These are phyloP conservation scores for Sphagnum tenellum DNA, from an alignment of 225 moss, liverwort and hornwort genomes.

Conservation along the genomic window DNA sequence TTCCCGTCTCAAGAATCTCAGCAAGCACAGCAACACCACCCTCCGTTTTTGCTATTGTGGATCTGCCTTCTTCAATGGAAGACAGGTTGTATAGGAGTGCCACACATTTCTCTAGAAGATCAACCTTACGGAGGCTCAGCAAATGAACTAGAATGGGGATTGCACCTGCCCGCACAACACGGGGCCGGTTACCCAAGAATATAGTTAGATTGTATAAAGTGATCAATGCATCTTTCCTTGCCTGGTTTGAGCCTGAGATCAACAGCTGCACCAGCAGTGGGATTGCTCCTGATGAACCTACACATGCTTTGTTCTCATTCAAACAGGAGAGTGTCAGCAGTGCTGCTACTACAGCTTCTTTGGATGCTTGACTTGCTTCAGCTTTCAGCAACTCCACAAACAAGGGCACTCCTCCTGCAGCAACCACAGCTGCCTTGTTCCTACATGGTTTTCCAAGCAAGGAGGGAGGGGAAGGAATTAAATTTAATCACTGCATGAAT, in stretches of 20 bases:
- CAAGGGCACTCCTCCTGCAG: conserved; percentile 63
- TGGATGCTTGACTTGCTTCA: conserved; percentile 53
- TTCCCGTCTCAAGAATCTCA: conserved; percentile 65
- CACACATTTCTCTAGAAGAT: conserved; percentile 64
- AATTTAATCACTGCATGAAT: too few relatives aligned
- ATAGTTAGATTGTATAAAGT: conserved; percentile 81
- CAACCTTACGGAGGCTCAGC: conserved; percentile 63
- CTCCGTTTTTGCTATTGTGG: conserved; percentile 50
- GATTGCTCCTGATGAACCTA: conserved; percentile 75
- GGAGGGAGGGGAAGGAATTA: background rate
- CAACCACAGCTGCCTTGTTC: conserved; percentile 71
- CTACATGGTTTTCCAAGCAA: conserved; percentile 14
- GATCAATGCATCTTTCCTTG: conserved; percentile 70
- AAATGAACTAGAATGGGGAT: conserved; percentile 69
- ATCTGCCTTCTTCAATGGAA: conserved; percentile 68
- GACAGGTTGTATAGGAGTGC: conserved; percentile 73
- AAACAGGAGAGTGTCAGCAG: conserved; percentile 76
- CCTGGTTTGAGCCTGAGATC: conserved; percentile 78
- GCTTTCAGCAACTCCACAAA: conserved; percentile 68
- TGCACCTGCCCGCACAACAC: conserved; percentile 74
- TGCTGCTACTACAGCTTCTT: conserved; percentile 81
- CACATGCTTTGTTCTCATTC: conserved; percentile 72
- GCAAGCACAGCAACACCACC: conserved; percentile 71
- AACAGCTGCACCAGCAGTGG: conserved; percentile 76
- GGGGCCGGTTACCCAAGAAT: conserved; percentile 59